A percentile compares a stretch with the other conserved stretches of the same genome.
phyloP scores from a whole-genome alignment of 768 basidiomycete genomes.

The Macrolepiota fuliginosa region DNA sequence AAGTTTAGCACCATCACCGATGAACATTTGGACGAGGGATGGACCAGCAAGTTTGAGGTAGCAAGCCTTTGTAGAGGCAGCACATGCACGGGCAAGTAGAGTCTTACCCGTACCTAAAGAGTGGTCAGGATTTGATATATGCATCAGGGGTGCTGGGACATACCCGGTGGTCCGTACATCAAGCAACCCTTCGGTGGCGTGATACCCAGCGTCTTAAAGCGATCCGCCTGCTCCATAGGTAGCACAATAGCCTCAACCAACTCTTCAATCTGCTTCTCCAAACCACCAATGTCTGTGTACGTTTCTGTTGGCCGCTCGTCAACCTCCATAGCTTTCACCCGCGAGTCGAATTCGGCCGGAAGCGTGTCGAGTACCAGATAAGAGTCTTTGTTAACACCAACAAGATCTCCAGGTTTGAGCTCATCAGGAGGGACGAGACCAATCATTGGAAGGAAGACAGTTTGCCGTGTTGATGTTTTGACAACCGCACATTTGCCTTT shows the following conservation, averaged over 20 bases:
- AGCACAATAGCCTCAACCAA: slow-evolving; percentile 96
- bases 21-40: slow-evolving; percentile 99
- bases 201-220: slow-evolving; percentile 98
- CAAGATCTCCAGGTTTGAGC: slow-evolving; percentile 88
- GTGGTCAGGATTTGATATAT: slow-evolving; percentile 10
- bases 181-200: slow-evolving; percentile 96
- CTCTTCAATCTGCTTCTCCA: slow-evolving; percentile 99
- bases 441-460: slow-evolving; percentile 96
- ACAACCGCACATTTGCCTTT: slow-evolving; percentile 98
- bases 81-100: slow-evolving; percentile 94
- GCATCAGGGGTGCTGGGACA: slow-evolving; percentile 17
- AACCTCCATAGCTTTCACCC: slow-evolving; percentile 99
- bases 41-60: slow-evolving; percentile 98
- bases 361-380: slow-evolving; percentile 95
- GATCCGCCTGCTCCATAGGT: slow-evolving; percentile 98
- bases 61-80: slow-evolving; percentile 96
- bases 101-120: slow-evolving; percentile 88
- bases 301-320: slow-evolving; percentile 97
- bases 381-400: slow-evolving; percentile 99
- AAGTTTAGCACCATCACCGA: slow-evolving; percentile 98
- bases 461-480: slow-evolving; percentile 98
- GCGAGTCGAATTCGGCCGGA: slow-evolving; percentile 95
- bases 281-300: slow-evolving; percentile 95
- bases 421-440: slow-evolving; percentile 93
- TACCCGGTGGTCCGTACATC: slow-evolving; percentile 99